These are phyloP conservation scores for Fusarium fujikuroi DNA, from an alignment of 2,329 filamentous ascomycete species.

Conservation along the genomic window DNA sequence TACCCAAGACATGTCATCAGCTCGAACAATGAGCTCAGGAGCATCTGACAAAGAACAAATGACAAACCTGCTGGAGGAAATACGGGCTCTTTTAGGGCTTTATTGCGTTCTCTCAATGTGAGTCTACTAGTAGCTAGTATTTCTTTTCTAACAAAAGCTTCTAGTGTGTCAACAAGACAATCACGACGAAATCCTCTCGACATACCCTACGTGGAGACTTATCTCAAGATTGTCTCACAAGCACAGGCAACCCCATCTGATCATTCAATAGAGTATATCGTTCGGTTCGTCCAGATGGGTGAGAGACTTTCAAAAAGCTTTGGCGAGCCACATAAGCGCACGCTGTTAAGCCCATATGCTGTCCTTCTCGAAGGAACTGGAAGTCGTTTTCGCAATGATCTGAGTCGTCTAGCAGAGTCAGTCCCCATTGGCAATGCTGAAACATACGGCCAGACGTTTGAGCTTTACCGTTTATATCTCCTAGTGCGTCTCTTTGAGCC, in stretches of 20 bases:
- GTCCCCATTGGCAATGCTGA: conserved; percentile 29
- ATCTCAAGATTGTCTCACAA: conserved; percentile 45
- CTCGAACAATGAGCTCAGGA: conserved; percentile 12
- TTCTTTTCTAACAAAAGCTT: neutral
- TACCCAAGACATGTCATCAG: conserved; percentile 28
- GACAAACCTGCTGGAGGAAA: conserved; percentile 50
- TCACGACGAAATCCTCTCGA: conserved; percentile 49
- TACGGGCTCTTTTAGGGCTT: conserved; percentile 52
- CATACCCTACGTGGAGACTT: conserved; percentile 48
- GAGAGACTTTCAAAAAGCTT: conserved; percentile 50
- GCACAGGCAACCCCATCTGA: conserved; percentile 45
- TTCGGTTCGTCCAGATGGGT: conserved; percentile 51
- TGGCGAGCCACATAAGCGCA: conserved; percentile 45
- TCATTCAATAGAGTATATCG: conserved; percentile 48
- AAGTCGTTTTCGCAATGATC: conserved; percentile 46
- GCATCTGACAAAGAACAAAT: conserved; percentile 32
- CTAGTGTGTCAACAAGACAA: conserved; percentile 53
- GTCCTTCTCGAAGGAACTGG: conserved; percentile 50
- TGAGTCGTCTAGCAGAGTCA: conserved; percentile 48
- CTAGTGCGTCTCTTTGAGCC: conserved; percentile 54
- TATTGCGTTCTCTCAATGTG: conserved; percentile 55
- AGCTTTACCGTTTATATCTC: conserved; percentile 50
- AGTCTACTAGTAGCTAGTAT: conserved; percentile 17
- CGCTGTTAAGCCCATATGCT: conserved; percentile 45
- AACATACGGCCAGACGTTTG: conserved; percentile 32